A percentile compares a stretch with the other conserved stretches of the same genome.
These are phyloP conservation scores for Sistotremastrum niveocremeum DNA, from an alignment of 768 basidiomycete species.

Conservation along the genomic window DNA sequence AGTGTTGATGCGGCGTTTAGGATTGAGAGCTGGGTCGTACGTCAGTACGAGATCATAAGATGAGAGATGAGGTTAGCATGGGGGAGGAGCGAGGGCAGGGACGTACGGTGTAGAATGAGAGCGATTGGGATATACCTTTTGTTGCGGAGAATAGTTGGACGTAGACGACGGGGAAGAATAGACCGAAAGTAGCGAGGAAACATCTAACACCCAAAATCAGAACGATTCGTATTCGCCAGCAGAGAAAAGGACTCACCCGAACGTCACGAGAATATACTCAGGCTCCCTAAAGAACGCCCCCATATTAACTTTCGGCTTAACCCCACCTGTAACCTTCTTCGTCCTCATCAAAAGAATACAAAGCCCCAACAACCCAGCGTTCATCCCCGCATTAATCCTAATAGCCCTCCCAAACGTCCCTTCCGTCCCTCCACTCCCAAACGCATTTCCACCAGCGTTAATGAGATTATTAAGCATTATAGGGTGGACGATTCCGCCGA, in stretches of 20 bases:
- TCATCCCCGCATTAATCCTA: slow-evolving; percentile 27
- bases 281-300: slow-evolving; percentile 27
- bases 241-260: slow-evolving; percentile 19
- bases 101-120: slow-evolving; percentile 45
- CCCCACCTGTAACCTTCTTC: slow-evolving; percentile 16
- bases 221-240: too few species aligned
- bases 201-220: too few species aligned
- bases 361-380: slow-evolving; percentile 24
- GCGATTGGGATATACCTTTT: slow-evolving; percentile 29
- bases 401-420: slow-evolving; percentile 24
- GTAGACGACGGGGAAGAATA: slow-evolving; percentile 43
- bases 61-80: too few species aligned
- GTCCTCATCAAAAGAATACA: slow-evolving; percentile 29
- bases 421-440: too few species aligned
- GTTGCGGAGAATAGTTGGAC: slow-evolving; percentile 38
- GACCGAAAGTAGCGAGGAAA: slow-evolving; percentile 20
- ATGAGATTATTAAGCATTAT: slow-evolving; percentile 45
- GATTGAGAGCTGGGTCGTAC: slow-evolving; percentile 36
- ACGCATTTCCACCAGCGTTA: neutral
- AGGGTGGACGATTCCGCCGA: slow-evolving; percentile 48
- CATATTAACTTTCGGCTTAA: slow-evolving; percentile 19
- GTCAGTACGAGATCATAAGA: too few species aligned
- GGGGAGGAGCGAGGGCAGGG: neutral
- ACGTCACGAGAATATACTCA: slow-evolving; percentile 28
- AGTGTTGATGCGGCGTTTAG: slow-evolving; percentile 38